Conservation (phyloP, 495 filamentous ascomycete species). For the Podospora pseudopauciseta region DNA sequence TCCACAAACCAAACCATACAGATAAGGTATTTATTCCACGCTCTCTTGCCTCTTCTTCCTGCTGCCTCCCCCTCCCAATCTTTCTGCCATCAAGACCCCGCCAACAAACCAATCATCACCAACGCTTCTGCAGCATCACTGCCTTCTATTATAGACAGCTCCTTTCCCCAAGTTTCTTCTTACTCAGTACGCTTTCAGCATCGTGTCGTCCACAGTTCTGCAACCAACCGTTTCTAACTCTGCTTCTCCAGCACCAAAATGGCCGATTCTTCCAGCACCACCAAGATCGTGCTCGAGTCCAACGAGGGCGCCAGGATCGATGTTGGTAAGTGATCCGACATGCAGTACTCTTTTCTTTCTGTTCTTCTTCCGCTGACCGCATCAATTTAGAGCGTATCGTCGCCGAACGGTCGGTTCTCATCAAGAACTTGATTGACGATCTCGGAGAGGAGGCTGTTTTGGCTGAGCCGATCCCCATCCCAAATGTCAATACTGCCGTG, state of each 20-base stretch:
- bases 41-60: background rate
- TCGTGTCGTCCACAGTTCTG: background rate
- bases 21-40: background rate
- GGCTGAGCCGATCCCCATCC: conserved; percentile 66
- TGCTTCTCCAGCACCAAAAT: conserved; percentile 8
- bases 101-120: conserved; percentile 6
- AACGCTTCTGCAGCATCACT: conserved; percentile 4
- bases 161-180: background rate
- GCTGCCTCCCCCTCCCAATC: background rate
- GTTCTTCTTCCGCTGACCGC: conserved; percentile 8
- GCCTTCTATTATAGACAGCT: background rate
- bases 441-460: conserved; percentile 64
- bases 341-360: background rate
- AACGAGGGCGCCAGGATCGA: conserved; percentile 17
- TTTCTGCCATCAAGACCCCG: background rate
- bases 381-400: conserved; percentile 61
- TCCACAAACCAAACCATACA: background rate
- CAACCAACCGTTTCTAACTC: background rate
- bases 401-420: conserved; percentile 86
- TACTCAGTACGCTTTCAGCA: background rate
- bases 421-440: conserved; percentile 98
- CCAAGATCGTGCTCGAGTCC: conserved; percentile 15
- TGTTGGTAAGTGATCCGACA: conserved; percentile 15
- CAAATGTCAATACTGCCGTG: conserved; percentile 93
- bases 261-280: conserved; percentile 11